These are phyloP conservation scores for Aspergillus hortae DNA, from an alignment of 2,329 filamentous ascomycete genomes.

Conservation along the genomic window DNA sequence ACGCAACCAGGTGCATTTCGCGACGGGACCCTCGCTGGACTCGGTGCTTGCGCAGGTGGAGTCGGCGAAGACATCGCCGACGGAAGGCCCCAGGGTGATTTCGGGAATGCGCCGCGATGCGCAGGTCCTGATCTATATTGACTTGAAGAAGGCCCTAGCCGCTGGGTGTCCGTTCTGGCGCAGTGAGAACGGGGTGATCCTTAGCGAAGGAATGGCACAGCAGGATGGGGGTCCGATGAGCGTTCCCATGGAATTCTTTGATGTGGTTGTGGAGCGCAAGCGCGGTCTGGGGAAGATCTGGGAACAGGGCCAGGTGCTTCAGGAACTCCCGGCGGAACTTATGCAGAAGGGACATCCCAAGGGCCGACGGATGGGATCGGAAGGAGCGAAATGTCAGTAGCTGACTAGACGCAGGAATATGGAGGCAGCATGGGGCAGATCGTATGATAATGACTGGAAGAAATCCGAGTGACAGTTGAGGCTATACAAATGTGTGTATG, in stretches of 20 bases:
- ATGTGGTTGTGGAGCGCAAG: constrained; percentile 69
- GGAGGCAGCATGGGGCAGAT: too few species aligned
- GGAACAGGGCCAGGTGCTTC: constrained; percentile 50
- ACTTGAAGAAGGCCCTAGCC: constrained; percentile 63
- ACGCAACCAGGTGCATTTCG: constrained; percentile 87
- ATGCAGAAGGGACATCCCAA: constrained; percentile 36
- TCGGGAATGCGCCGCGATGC: constrained; percentile 78
- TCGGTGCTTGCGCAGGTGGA: constrained; percentile 27
- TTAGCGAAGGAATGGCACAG: constrained; percentile 54
- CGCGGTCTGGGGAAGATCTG: constrained; percentile 70
- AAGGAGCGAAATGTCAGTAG: neutral
- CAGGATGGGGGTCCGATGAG: constrained; percentile 52
- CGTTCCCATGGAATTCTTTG: constrained; percentile 66
- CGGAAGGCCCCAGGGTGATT: constrained; percentile 49
- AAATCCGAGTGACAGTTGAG: neutral
- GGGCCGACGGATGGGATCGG: constrained; percentile 12
- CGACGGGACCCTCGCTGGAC: constrained; percentile 61
- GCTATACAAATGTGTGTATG: neutral
- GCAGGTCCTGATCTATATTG: constrained; percentile 73
- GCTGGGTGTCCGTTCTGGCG: constrained; percentile 68
- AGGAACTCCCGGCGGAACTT: constrained; percentile 45
- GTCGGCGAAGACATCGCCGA: constrained; percentile 13
- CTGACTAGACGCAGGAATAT: neutral
- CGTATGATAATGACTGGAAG: too few species aligned
- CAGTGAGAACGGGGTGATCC: constrained; percentile 73